Conservation (phyloP, 108 stramenopile genomes). For the Cyclotella atomus region DNA sequence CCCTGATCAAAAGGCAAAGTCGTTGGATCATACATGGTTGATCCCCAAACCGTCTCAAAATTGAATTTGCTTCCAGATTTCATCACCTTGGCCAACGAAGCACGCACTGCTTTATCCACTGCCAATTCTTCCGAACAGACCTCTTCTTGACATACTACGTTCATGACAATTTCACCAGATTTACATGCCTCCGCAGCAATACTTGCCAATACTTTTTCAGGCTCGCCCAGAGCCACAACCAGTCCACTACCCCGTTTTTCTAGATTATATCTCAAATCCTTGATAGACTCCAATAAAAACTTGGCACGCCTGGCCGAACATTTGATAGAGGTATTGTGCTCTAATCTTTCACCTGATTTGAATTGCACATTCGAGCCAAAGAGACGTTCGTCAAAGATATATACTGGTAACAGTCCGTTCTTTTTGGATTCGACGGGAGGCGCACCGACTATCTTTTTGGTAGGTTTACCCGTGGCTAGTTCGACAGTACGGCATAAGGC, state of each 20-base stretch:
- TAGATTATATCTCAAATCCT: constrained; percentile 65
- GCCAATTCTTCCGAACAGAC: constrained; percentile 75
- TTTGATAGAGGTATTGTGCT: constrained; percentile 51
- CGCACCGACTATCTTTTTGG: constrained; percentile 8
- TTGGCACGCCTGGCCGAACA: constrained; percentile 76
- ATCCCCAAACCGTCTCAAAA: constrained; percentile 86
- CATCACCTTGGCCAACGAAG: constrained; percentile 33
- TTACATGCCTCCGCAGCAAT: constrained; percentile 16
- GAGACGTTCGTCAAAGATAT: constrained; percentile 79
- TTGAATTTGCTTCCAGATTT: constrained; percentile 17
- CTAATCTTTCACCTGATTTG: constrained; percentile 20
- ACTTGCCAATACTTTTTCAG: constrained; percentile 63
- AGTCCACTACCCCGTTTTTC: constrained; percentile 63
- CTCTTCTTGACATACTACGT: constrained; percentile 73
- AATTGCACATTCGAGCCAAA: constrained; percentile 56
- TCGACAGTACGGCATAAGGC: constrained; percentile 54
- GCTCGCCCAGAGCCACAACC: constrained; percentile 66
- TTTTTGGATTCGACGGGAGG: no score
- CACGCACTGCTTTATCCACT: constrained; percentile 63
- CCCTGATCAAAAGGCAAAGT: constrained; percentile 80
- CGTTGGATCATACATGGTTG: constrained; percentile 86
- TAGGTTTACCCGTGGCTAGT: constrained; percentile 14
- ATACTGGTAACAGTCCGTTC: constrained; percentile 77
- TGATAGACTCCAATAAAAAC: constrained; percentile 78
- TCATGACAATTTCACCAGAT: background rate